Conservation (phyloP, 1,284 basidiomycete genomes). For the Irpex sp. region DNA sequence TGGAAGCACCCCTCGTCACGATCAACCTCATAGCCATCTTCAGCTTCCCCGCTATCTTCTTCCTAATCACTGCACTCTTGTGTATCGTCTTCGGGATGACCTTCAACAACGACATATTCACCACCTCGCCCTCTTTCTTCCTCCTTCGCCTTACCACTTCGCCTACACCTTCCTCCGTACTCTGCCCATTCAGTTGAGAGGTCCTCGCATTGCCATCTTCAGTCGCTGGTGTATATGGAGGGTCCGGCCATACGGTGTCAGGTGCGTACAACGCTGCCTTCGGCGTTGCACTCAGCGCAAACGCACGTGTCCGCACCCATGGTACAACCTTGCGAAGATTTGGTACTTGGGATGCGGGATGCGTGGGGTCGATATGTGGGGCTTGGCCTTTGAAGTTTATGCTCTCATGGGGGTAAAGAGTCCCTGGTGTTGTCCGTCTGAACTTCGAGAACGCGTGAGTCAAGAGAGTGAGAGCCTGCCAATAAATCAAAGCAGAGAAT, state of each 20-base stretch:
- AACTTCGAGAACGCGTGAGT: constrained; percentile 17
- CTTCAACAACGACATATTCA: constrained; percentile 25
- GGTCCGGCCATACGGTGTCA: constrained; percentile 14
- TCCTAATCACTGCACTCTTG: constrained; percentile 18
- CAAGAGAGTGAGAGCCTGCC: background rate
- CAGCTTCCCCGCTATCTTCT: constrained; percentile 28
- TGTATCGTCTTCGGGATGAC: constrained; percentile 16
- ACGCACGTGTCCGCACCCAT: constrained; percentile 6
- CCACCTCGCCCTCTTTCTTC: constrained; percentile 3
- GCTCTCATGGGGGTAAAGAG: constrained; percentile 4
- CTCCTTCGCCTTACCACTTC: background rate
- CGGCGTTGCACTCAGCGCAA: constrained; percentile 23
- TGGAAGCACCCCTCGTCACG: constrained; percentile 35
- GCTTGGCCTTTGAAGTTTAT: background rate
- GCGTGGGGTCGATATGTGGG: constrained; percentile 6
- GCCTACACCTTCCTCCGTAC: background rate
- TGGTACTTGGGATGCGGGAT: background rate
- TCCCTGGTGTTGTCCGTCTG: constrained; percentile 27
- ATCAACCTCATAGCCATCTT: constrained; percentile 38
- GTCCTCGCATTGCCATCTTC: background rate
- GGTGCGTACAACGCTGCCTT: constrained; percentile 21
- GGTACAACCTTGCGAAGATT: constrained; percentile 10
- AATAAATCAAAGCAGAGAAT: background rate
- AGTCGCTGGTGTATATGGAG: constrained; percentile 18
- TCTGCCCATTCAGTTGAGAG: background rate